Base-by-base conservation (phyloP, 306 rosid genomes). In the Alnus rubra region DNA sequence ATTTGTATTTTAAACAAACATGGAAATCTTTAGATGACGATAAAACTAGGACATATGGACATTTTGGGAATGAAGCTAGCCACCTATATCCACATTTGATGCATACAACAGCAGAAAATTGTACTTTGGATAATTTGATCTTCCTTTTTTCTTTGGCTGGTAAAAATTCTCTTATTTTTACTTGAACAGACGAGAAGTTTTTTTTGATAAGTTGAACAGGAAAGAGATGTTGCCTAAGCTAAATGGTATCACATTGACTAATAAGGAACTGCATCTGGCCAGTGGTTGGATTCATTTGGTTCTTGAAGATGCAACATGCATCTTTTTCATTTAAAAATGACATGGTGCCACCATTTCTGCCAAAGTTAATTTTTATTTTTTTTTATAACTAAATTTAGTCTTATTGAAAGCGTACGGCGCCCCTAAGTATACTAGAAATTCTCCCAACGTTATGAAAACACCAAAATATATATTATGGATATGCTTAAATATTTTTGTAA, bases 201-300 rank as follows among this genome's bases (percentile, higher is more conserved):
- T 28, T 49, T 49, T 74, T 49, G 5, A 42, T 42, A 4, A 9
- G 28, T 78, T 68, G 14, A 19, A 60, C 68, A 78, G 55, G 56
- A 48, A 78, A 12, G 56, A 45, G 55, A 13, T 47, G 42, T 37
- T 14, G 62, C 37, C 69, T n/a, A 68, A 67, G 74, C 48, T 42
- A n/a, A 19, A 33, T 28, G 56, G 55, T 54, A 52, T 55, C 23
- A 82, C 35, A 68, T 37, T 59, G 49, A 73, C 37, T 54, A 5
- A 67, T 4, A 8, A 37, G 60, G 50, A 78, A 74, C 74, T 63
- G 65, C 47, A 33, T 76, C 69, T 75, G 74, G 73, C 56, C 50
- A 70, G 56, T 67, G 65, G 35, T 63, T 23, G 30, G 49, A 53
- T 52, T 75, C 54, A 28, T 13, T 5, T 13, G 44, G 39, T 14